Evolutionary conservation across 2,329 filamentous ascomycete species (phyloP), one percentile per base, ranked within the genome.

Genomic region (Lasiodiplodia gonubiensis): DNA sequence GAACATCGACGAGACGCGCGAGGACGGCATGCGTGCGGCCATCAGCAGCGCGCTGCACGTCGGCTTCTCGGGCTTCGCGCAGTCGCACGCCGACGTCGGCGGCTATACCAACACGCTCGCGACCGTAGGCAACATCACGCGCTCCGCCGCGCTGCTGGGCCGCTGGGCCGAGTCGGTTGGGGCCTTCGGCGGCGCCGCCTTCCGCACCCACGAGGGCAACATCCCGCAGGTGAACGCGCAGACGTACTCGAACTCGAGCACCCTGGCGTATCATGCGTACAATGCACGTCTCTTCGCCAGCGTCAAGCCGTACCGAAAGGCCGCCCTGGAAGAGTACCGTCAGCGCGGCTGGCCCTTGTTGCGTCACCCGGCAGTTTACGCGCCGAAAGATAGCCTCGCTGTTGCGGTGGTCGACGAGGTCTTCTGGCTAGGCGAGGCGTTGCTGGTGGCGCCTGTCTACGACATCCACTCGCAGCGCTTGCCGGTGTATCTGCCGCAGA

Each of bases 181-280:
- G 2, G 77, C 77, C 1, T 75, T 79, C 23, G 73, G 71, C 46
- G 77, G 75, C 54, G 70, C 71, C 0, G 76, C 76, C 11, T 78
- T 79, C 70, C 73, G 77, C n/a, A 75, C 74, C 3, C 77, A 79
- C 69, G 77, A 79, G 69, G 77, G 77, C 12, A 79, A 79, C 70
- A 75, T 79, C 2, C 77, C 77, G 1, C 63, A 71, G 16, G 73
- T 79, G 33, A 79, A 79, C 57, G 72, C 77, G 0, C 77, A 79
- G 57, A 77, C 78, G 72, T 79, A 79, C 69, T 74, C 72, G 66
- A 79, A 79, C 64, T 68, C 69, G 2, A 73, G 75, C 0, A 67
- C 77, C 0, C 78, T 78, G 64, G 70, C 70, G 2, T 80, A 77
- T 68, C 75, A 75, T 63, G 74, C 74, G 2, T 78, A 80, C 70